Base-by-base conservation (phyloP, 306 rosid genomes). In the Ziziphus jujuba region DNA sequence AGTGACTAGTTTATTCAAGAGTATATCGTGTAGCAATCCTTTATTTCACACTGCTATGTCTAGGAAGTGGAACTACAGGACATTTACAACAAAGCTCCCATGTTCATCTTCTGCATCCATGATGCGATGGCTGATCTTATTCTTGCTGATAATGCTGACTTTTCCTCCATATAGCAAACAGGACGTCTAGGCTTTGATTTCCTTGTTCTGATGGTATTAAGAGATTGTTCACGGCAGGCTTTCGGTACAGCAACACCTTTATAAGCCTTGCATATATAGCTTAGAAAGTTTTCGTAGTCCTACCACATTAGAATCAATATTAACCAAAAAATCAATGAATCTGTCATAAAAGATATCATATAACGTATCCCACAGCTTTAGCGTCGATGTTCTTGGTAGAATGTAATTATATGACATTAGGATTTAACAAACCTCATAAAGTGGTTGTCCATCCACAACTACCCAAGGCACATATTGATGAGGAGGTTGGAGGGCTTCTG, bases 381-480 rank as follows among this genome's bases (percentile, higher is more conserved):
- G 1, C 43, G 9, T 36, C 11, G 9, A 6, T 12, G 11, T 40
- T 3, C 45, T 0, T 6, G 10, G 1, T 40, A 40, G 45, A 2
- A 4, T 12, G 12, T 28, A 28, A 28, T 2, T 6, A 40, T 8
- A 9, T 40, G 45, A 40, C 45, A 7, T 8, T 40, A 22, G 56
- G 23, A 72, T 51, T 50, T 20, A 76, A 87, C 66, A 72, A 62
- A 90, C 96, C 91, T 90, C 96, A 15, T 86, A 86, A 49, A 93
- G 85, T 49, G 99, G 96, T 52, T 84, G 61, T 63, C 96, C 99
- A 77, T 90, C 78, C 19, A 93, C 95, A 72, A 90, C 92, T 48
- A 90, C 96, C 97, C 96, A 90, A 4, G 99, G 99, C 45, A 90
- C 97, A 57, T 84, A 88, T 71, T 48, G 17, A 64, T 93, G 99